These are phyloP conservation scores for Pseudocercospora crystallina DNA, from an alignment of 2,329 filamentous ascomycete species.

Conservation along the genomic window DNA sequence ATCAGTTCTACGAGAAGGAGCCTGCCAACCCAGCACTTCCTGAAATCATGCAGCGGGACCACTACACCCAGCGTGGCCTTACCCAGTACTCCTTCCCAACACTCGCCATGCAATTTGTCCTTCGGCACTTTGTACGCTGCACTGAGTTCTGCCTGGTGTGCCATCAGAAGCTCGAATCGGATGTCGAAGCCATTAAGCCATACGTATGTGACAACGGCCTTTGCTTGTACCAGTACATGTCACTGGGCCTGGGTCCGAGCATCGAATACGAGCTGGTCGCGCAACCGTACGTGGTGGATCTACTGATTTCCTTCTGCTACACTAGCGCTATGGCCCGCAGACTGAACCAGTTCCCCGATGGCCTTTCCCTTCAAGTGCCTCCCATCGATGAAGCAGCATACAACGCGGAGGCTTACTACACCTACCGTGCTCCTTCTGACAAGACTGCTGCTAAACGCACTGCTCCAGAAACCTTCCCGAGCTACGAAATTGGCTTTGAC, in stretches of 20 bases:
- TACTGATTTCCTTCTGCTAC: constrained; percentile 82
- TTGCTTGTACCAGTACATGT: constrained; percentile 86
- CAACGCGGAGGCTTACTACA: constrained; percentile 2
- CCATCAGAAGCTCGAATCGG: constrained; percentile 64
- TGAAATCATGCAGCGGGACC: constrained; percentile 51
- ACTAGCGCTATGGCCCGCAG: constrained; percentile 47
- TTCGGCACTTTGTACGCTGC: constrained; percentile 76
- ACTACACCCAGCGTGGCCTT: constrained; percentile 37
- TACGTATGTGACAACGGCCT: constrained; percentile 71
- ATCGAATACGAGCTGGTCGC: constrained; percentile 80
- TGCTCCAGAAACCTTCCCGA: neutral
- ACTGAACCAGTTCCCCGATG: constrained; percentile 57
- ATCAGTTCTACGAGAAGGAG: constrained; percentile 40
- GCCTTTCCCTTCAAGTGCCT: constrained; percentile 57
- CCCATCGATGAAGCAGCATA: constrained; percentile 24
- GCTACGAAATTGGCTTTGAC: constrained; percentile 36
- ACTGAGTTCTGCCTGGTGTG: constrained; percentile 87
- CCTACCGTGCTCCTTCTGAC: neutral
- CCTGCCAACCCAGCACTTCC: constrained; percentile 41
- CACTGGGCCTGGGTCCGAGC: constrained; percentile 78
- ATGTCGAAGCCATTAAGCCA: constrained; percentile 70
- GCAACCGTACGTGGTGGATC: constrained; percentile 79
- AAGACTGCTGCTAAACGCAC: neutral
- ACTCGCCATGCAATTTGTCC: constrained; percentile 69
- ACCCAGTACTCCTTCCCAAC: constrained; percentile 53